Percentiles rank a stretch among this genome's conserved stretches.
Evolutionary conservation across 176 grass and related monocot genomes (phyloP).

Genomic region (Saccharum officinarum): DNA sequence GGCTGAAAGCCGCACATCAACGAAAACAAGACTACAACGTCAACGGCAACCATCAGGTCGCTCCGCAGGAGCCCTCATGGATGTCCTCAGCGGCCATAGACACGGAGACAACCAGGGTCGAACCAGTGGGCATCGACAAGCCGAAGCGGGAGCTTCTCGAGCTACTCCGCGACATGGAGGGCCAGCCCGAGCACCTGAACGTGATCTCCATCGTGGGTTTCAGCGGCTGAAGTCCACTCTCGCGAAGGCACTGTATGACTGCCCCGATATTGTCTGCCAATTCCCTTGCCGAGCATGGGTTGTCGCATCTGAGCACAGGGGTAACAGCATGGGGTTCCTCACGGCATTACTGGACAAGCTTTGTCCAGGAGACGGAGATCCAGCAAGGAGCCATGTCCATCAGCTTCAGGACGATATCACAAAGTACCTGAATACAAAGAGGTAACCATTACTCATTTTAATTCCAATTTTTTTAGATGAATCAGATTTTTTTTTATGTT

Average conservation of each 20-base stretch:
- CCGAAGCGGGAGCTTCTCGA: conserved; percentile 3
- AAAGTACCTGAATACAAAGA: not conserved
- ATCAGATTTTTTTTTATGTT: no score
- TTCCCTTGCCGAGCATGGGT: conserved; percentile 10
- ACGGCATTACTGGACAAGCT: not conserved
- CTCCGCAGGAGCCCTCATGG: no score
- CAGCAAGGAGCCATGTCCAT: not conserved
- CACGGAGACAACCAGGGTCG: not conserved
- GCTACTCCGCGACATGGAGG: not conserved
- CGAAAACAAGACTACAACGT: not conserved
- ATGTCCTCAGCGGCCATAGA: no score
- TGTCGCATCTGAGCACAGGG: not conserved
- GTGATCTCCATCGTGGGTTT: conserved; percentile 15
- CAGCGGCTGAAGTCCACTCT: not conserved
- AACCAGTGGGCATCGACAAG: not conserved
- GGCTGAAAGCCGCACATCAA: not conserved
- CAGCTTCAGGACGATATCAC: not conserved
- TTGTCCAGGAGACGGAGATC: not conserved
- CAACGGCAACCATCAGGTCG: not conserved
- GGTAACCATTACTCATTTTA: not conserved
- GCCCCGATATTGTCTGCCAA: not conserved
- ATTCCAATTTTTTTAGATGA: no score
- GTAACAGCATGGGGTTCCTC: not conserved
- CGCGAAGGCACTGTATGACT: not conserved
- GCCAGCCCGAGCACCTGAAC: not conserved